A percentile compares a stretch with the other conserved stretches of the same genome.
Evolutionary conservation across 768 basidiomycete genomes (phyloP).

Genomic region (Filobasidium wieringae): DNA sequence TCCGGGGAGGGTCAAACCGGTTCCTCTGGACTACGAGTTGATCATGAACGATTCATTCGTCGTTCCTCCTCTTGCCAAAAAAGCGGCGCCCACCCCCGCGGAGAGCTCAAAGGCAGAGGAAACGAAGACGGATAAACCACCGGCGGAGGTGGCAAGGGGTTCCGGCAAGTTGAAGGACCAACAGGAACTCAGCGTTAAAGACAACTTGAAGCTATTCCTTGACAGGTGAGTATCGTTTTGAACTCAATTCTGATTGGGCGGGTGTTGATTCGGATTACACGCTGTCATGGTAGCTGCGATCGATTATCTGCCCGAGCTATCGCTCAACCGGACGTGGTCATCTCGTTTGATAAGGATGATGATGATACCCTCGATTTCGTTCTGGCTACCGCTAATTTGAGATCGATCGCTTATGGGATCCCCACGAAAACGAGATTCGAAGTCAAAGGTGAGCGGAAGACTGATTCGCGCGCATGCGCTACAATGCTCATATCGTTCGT

Average conservation of each 20-base stretch:
- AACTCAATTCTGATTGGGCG: not conserved
- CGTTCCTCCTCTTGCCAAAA: slow-evolving; percentile 14
- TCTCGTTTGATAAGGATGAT: slow-evolving; percentile 95
- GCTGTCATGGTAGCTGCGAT: slow-evolving; percentile 51
- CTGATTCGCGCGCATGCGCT: not conserved
- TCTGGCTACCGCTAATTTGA: slow-evolving; percentile 82
- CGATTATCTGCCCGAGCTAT: slow-evolving; percentile 59
- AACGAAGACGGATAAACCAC: slow-evolving; percentile 16
- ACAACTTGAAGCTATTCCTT: slow-evolving; percentile 71
- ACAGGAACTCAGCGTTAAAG: slow-evolving; percentile 58
- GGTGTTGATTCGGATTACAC: not conserved
- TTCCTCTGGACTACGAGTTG: slow-evolving; percentile 65
- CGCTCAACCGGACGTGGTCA: slow-evolving; percentile 38
- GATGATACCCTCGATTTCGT: slow-evolving; percentile 95
- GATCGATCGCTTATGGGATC: slow-evolving; percentile 82
- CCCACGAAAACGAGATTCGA: slow-evolving; percentile 84
- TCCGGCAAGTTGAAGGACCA: slow-evolving; percentile 62
- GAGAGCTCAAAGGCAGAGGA: no score
- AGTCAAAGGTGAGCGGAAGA: slow-evolving; percentile 61
- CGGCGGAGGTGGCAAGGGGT: slow-evolving; percentile 20
- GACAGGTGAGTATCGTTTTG: slow-evolving; percentile 51
- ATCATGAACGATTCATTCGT: slow-evolving; percentile 57
- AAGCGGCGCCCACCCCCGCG: slow-evolving; percentile 19
- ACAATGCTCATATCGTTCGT: not conserved
- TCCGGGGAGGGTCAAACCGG: slow-evolving; percentile 63